A percentile compares a stretch with the other conserved stretches of the same genome.
phyloP scores from a whole-genome alignment of 495 filamentous ascomycete genomes.

The Aspergillus bertholletiae region DNA sequence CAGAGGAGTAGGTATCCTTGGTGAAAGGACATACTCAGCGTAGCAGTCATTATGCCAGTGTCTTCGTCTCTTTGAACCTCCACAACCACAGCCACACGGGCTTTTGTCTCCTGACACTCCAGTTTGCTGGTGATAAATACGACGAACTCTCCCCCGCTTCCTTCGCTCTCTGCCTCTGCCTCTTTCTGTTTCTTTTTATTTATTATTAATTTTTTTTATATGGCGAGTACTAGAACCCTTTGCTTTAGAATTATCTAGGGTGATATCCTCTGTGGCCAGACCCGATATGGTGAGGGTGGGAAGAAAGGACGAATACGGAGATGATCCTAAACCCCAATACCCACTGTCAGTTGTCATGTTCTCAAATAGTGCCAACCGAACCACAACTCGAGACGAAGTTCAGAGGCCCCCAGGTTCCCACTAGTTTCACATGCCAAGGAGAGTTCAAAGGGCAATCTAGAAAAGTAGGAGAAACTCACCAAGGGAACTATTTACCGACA shows the following conservation, averaged over 20 bases:
- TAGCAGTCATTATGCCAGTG: conserved; percentile 44
- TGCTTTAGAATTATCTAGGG: conserved; percentile 7
- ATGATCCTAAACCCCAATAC: conserved; percentile 8
- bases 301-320: conserved; percentile 8
- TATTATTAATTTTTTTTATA: not conserved
- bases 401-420: conserved; percentile 7
- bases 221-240: not conserved
- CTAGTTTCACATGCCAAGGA: conserved; percentile 9
- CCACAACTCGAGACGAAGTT: conserved; percentile 7
- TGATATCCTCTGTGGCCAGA: not conserved
- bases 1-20: conserved; percentile 19
- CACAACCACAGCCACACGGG: conserved; percentile 26
- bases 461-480: conserved; percentile 12
- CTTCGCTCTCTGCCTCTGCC: not conserved
- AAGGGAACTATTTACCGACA: conserved; percentile 8
- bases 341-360: conserved; percentile 19
- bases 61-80: conserved; percentile 29
- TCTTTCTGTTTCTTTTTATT: conserved; percentile 2
- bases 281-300: not conserved
- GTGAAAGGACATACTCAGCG: conserved; percentile 45
- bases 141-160: not conserved
- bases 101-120: conserved; percentile 12
- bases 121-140: conserved; percentile 2
- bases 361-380: conserved; percentile 13
- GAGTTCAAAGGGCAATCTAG: not conserved